These are phyloP conservation scores for Lactarius hatsudake DNA, from an alignment of 768 basidiomycete genomes.

Conservation along the genomic window DNA sequence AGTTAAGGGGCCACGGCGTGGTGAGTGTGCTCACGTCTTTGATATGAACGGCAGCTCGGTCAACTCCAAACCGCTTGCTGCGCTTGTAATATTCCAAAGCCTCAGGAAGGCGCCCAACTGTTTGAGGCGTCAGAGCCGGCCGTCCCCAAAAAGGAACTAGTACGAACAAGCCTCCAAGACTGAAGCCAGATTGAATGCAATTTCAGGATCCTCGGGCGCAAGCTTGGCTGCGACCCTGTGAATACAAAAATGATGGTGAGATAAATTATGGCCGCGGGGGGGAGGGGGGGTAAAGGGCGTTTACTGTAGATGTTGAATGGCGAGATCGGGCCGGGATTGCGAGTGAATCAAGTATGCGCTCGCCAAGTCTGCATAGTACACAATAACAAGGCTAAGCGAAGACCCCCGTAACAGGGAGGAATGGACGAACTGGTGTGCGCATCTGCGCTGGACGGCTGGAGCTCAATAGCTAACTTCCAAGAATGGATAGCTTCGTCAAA, in stretches of 20 bases:
- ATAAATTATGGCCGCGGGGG: slow-evolving; percentile 31
- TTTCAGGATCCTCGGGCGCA: slow-evolving; percentile 86
- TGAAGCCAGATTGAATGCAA: slow-evolving; percentile 87
- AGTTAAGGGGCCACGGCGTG: slow-evolving; percentile 8
- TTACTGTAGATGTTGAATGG: slow-evolving; percentile 79
- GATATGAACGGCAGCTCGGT: slow-evolving; percentile 78
- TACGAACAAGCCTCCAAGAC: slow-evolving; percentile 82
- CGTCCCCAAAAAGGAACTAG: background rate
- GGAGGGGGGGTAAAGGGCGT: slow-evolving; percentile 33
- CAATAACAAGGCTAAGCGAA: slow-evolving; percentile 27
- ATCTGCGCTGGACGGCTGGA: slow-evolving; percentile 82
- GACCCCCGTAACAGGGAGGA: slow-evolving; percentile 19
- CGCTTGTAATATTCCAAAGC: slow-evolving; percentile 79
- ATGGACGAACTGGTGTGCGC: slow-evolving; percentile 74
- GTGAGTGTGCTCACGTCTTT: slow-evolving; percentile 57
- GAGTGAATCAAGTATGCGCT: slow-evolving; percentile 85
- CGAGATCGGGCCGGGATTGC: slow-evolving; percentile 79
- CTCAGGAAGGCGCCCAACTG: slow-evolving; percentile 78
- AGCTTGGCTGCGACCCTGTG: slow-evolving; percentile 77
- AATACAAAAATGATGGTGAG: slow-evolving; percentile 30
- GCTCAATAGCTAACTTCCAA: slow-evolving; percentile 80
- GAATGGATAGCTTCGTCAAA: slow-evolving; percentile 81
- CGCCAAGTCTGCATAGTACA: slow-evolving; percentile 60
- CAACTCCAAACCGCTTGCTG: slow-evolving; percentile 73
- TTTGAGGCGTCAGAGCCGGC: slow-evolving; percentile 8